Percentiles rank a stretch among this genome's conserved stretches.
Evolutionary conservation across 495 filamentous ascomycete species (phyloP).

Genomic region (Rostrohypoxylon terebratum): DNA sequence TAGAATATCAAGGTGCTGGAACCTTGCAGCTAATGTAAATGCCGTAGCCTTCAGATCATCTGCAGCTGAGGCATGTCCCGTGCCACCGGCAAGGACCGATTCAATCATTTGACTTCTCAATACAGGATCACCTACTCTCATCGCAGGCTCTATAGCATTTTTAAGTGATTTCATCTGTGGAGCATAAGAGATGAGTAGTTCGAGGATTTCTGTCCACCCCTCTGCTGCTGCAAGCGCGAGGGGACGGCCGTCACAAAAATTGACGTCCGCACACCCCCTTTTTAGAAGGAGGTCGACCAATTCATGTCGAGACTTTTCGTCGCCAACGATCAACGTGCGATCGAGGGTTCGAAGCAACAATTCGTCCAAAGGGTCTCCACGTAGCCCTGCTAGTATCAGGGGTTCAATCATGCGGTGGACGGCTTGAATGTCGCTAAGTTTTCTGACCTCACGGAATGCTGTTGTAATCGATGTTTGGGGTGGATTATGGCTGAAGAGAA

Average conservation of each 20-base stretch:
- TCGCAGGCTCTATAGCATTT: not conserved
- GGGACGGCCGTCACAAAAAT: not conserved
- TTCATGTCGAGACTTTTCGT: not conserved
- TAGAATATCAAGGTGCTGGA: not conserved
- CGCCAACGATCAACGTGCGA: not conserved
- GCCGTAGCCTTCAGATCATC: not conserved
- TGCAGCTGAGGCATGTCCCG: not conserved
- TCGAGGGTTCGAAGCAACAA: not conserved
- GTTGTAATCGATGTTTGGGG: not conserved
- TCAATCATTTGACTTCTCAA: not conserved
- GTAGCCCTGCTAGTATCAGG: not conserved
- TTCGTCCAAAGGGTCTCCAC: not conserved
- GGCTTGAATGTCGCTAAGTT: not conserved
- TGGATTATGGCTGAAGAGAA: not conserved
- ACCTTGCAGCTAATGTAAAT: not conserved
- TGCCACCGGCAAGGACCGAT: not conserved
- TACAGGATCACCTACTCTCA: not conserved
- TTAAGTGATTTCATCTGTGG: not conserved
- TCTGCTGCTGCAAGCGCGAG: not conserved
- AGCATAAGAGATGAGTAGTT: not conserved
- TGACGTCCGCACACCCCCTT: not conserved
- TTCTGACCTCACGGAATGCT: not conserved
- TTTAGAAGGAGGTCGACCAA: not conserved
- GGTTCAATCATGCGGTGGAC: not conserved
- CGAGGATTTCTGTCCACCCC: not conserved